Percentiles rank a stretch among this genome's conserved stretches.
Evolutionary conservation across 495 filamentous ascomycete species (phyloP).

Genomic region (Achaetomiella virescens): DNA sequence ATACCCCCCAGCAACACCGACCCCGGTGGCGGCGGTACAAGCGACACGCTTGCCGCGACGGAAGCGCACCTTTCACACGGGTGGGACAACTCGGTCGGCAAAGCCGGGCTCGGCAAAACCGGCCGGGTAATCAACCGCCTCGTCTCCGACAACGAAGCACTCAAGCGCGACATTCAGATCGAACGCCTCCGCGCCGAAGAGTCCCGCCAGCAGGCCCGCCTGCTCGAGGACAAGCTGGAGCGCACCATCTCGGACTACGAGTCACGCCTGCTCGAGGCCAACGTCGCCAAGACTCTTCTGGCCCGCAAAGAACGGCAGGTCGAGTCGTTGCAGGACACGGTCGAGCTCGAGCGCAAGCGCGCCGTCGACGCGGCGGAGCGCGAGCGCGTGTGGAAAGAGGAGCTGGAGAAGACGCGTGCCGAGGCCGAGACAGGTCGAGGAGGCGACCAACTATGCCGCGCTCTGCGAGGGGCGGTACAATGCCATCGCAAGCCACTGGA

Average conservation of each 20-base stretch:
- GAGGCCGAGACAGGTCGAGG: conserved; percentile 57
- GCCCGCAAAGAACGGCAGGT: conserved; percentile 75
- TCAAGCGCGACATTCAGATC: conserved; percentile 72
- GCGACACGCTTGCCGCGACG: conserved; percentile 12
- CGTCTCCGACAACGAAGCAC: conserved; percentile 79
- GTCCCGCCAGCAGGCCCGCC: conserved; percentile 61
- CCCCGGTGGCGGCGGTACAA: background rate
- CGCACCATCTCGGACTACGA: conserved; percentile 60
- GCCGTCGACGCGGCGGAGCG: conserved; percentile 52
- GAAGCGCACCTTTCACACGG: conserved; percentile 21
- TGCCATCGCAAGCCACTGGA: conserved; percentile 60
- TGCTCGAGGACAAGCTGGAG: conserved; percentile 68
- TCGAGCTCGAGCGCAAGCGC: conserved; percentile 60
- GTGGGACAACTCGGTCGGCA: conserved; percentile 73
- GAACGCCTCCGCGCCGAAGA: conserved; percentile 69
- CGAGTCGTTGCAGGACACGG: conserved; percentile 59
- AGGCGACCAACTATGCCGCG: conserved; percentile 50
- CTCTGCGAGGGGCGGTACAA: conserved; percentile 62
- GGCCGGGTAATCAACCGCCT: conserved; percentile 88
- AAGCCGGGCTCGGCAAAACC: conserved; percentile 78
- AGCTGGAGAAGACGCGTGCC: conserved; percentile 54
- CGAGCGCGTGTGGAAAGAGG: conserved; percentile 57
- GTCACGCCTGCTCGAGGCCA: conserved; percentile 63
- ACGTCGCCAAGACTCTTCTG: conserved; percentile 61
- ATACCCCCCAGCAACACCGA: conserved; percentile 1